phyloP scores from a whole-genome alignment of 208 protist species.

The Lotmaria passim region DNA sequence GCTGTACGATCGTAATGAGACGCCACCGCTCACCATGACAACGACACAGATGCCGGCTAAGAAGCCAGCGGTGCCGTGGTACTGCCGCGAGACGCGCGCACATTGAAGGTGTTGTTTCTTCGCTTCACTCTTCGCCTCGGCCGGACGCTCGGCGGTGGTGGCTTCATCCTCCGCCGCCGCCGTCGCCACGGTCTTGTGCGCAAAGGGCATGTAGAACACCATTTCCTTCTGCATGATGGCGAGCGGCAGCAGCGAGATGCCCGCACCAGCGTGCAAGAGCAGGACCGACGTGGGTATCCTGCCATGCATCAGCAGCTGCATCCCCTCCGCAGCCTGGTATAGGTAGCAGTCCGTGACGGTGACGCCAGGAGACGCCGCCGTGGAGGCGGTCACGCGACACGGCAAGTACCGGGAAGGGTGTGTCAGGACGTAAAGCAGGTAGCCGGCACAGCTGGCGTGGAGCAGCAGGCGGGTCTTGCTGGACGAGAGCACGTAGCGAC shows the following conservation, averaged over 20 bases:
- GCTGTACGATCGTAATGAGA: conserved; percentile 21
- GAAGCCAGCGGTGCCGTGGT: conserved; percentile 22
- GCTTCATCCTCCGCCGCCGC: background rate
- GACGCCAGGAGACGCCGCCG: background rate
- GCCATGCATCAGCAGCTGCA: conserved; percentile 39
- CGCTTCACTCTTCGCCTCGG: background rate
- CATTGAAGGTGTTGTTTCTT: conserved; percentile 9
- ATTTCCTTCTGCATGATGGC: conserved; percentile 36
- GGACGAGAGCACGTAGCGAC: conserved; percentile 26
- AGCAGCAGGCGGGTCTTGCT: conserved; percentile 33
- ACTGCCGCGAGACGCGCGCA: conserved; percentile 5
- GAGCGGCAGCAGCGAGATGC: conserved; percentile 32
- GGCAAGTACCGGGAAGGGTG: conserved; percentile 31
- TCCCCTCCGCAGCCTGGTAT: conserved; percentile 34
- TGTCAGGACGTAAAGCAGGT: conserved; percentile 22
- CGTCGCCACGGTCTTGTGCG: background rate
- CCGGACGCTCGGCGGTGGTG: too few relatives aligned
- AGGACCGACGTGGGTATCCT: conserved; percentile 24
- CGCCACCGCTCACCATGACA: conserved; percentile 22
- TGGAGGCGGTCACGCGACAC: conserved; percentile 10
- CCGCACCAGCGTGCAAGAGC: conserved; percentile 20
- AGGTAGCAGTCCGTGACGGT: conserved; percentile 23
- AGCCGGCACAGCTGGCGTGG: conserved; percentile 21
- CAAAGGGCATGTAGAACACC: conserved; percentile 28
- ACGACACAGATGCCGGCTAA: background rate